Evolutionary conservation across 805 yeast genomes (phyloP).

Genomic region (Cyberlindnera galapagoensis): DNA sequence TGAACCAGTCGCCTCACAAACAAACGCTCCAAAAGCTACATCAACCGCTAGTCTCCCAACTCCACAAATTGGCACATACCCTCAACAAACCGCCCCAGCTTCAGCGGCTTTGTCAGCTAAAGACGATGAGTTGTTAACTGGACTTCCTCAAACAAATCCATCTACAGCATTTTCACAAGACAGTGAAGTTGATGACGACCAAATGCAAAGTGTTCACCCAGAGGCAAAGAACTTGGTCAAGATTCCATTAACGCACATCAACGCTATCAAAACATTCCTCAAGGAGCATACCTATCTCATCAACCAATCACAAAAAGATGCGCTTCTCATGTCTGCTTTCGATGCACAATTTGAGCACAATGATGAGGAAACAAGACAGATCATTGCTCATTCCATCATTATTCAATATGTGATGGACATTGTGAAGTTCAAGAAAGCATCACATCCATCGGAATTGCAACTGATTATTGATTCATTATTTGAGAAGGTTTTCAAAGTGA

Average conservation of each 20-base stretch:
- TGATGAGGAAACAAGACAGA: slow-evolving; percentile 45
- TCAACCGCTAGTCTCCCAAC: slow-evolving; percentile 13
- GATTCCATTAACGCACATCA: slow-evolving; percentile 42
- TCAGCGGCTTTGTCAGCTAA: background rate
- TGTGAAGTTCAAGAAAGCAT: slow-evolving; percentile 30
- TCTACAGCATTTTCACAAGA: background rate
- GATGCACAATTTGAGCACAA: slow-evolving; percentile 69
- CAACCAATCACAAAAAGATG: slow-evolving; percentile 82
- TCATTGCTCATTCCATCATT: slow-evolving; percentile 75
- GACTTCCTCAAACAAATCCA: background rate
- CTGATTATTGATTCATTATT: slow-evolving; percentile 62
- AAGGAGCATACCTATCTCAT: slow-evolving; percentile 57
- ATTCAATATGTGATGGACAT: slow-evolving; percentile 59
- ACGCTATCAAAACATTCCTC: slow-evolving; percentile 46
- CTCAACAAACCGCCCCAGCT: slow-evolving; percentile 1
- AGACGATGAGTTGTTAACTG: background rate
- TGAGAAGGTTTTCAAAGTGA: slow-evolving; percentile 40
- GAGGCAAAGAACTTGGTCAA: slow-evolving; percentile 42
- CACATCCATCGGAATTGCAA: slow-evolving; percentile 27
- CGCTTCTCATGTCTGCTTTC: slow-evolving; percentile 88
- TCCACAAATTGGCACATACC: slow-evolving; percentile 6
- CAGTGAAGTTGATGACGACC: slow-evolving; percentile 19
- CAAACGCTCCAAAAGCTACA: slow-evolving; percentile 5
- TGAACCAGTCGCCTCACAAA: slow-evolving; percentile 13
- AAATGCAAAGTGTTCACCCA: slow-evolving; percentile 13